Percentiles rank a stretch among this genome's conserved stretches.
Conservation (phyloP, 2,329 filamentous ascomycete species). For the Bipolaris cookei region DNA sequence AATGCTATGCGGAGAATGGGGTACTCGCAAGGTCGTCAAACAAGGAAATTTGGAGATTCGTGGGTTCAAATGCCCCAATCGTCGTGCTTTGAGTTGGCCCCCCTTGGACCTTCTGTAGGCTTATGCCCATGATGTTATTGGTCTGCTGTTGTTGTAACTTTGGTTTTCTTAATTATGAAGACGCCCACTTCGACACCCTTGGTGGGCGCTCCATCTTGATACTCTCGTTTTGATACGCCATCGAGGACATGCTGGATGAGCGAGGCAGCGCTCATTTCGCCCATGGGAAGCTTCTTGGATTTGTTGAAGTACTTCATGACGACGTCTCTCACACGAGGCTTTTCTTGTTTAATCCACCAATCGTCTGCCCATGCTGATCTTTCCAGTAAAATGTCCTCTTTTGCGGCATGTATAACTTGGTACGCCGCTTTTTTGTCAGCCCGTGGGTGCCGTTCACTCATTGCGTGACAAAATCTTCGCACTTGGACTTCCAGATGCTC, state of each 20-base stretch:
- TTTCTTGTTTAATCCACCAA: slow-evolving; percentile 71
- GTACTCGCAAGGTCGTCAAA: slow-evolving; percentile 4
- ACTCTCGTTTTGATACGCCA: slow-evolving; percentile 61
- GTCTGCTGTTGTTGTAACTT: slow-evolving; percentile 10
- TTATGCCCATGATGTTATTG: slow-evolving; percentile 1
- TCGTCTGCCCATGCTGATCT: slow-evolving; percentile 63
- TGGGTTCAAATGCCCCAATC: background rate
- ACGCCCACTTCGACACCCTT: slow-evolving; percentile 57
- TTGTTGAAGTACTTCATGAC: slow-evolving; percentile 54
- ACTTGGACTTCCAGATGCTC: slow-evolving; percentile 54
- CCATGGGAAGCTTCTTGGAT: slow-evolving; percentile 50
- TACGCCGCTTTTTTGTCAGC: slow-evolving; percentile 43
- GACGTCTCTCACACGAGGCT: slow-evolving; percentile 62
- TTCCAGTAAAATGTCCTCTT: slow-evolving; percentile 58
- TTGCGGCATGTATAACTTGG: slow-evolving; percentile 59
- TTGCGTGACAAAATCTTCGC: slow-evolving; percentile 35
- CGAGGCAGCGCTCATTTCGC: slow-evolving; percentile 59
- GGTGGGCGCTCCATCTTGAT: slow-evolving; percentile 52
- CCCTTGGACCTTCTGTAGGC: background rate
- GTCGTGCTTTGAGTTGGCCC: background rate
- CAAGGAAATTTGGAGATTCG: background rate
- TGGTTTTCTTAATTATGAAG: slow-evolving; percentile 52
- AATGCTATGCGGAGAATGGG: slow-evolving; percentile 24
- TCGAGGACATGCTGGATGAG: slow-evolving; percentile 66
- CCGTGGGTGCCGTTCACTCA: slow-evolving; percentile 40